Evolutionary conservation across 2,329 filamentous ascomycete species (phyloP).

Genomic region (Pseudogymnoascus sp.): DNA sequence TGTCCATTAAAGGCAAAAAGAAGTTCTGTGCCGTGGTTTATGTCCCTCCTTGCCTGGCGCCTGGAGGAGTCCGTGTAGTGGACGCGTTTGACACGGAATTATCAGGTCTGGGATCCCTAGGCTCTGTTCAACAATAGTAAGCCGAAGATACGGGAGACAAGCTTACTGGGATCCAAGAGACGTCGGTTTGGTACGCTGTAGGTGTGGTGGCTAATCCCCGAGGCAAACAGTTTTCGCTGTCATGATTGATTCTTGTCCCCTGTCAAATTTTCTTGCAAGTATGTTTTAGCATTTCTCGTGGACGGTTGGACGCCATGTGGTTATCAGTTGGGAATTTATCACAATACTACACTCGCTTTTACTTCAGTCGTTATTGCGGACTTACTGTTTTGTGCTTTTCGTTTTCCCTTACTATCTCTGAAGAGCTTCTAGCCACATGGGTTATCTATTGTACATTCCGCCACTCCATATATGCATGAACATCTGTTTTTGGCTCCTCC

Average conservation of each 20-base stretch:
- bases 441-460: neutral
- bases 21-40: neutral
- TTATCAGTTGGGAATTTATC: neutral
- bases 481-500: constrained; percentile 1
- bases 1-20: neutral
- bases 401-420: neutral
- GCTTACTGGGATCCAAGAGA: neutral
- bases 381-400: neutral
- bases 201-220: constrained; percentile 4
- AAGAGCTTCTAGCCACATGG: neutral
- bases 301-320: neutral
- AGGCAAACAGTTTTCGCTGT: neutral
- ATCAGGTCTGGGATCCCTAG: neutral
- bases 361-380: constrained; percentile 1
- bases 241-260: neutral
- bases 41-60: neutral
- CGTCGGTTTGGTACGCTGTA: neutral
- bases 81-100: neutral
- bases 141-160: neutral
- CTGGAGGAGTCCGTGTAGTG: neutral
- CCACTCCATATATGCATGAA: neutral
- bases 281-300: neutral
- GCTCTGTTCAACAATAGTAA: neutral
- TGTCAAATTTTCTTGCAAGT: neutral
- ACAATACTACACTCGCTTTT: neutral